A percentile compares a stretch with the other conserved stretches of the same genome.
Conservation (phyloP, 1,284 basidiomycete species). For the Boletus mariae region DNA sequence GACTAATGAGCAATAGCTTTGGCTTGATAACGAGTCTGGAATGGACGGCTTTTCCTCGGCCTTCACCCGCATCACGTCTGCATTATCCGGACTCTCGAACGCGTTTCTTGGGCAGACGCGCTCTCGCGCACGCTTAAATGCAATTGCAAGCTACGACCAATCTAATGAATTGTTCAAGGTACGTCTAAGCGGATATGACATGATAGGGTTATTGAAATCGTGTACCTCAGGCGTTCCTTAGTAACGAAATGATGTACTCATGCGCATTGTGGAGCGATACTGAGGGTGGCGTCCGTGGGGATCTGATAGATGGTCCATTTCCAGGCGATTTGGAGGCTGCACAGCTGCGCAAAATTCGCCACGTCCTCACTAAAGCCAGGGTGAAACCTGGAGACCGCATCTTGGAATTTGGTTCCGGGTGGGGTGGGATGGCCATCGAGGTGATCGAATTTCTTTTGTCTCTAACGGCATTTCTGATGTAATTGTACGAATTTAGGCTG, state of each 20-base stretch:
- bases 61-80: conserved; percentile 63
- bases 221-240: conserved; percentile 66
- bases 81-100: conserved; percentile 71
- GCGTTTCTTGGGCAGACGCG: conserved; percentile 78
- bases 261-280: conserved; percentile 76
- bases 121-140: conserved; percentile 76
- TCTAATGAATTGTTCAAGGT: conserved; percentile 79
- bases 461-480: conserved; percentile 5
- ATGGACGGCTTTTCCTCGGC: conserved; percentile 65
- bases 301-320: conserved; percentile 47
- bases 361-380: conserved; percentile 74
- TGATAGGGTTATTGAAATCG: conserved; percentile 28
- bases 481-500: conserved; percentile 46
- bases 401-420: conserved; percentile 90
- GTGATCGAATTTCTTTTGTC: conserved; percentile 34
- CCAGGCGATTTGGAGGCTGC: conserved; percentile 75
- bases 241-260: conserved; percentile 91
- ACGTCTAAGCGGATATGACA: conserved; percentile 8
- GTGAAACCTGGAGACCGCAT: conserved; percentile 76
- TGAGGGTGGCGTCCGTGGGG: conserved; percentile 70
- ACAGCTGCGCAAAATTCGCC: conserved; percentile 75
- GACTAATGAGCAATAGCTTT: conserved; percentile 49
- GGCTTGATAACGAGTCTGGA: conserved; percentile 76
- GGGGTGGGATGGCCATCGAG: conserved; percentile 89
- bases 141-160: conserved; percentile 87